Percentiles rank a stretch among this genome's conserved stretches.
Evolutionary conservation across 225 moss, liverwort and hornwort species (phyloP).

Genomic region (Pleurozium schreberi): DNA sequence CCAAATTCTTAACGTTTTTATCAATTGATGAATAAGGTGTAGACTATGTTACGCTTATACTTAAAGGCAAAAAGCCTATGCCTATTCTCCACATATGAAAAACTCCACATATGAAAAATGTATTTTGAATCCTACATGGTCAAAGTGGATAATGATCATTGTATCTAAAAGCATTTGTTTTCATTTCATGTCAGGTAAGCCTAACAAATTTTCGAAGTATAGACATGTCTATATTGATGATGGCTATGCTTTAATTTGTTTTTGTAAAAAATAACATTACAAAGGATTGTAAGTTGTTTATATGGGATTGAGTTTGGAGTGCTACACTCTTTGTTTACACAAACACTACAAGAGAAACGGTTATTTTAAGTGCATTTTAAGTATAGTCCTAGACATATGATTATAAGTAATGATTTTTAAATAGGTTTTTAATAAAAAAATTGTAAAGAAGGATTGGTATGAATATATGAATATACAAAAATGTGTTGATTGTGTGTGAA

Average conservation of each 20-base stretch:
- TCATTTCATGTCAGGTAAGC: accelerated
- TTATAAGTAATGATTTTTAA: too few relatives aligned
- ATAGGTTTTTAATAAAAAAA: too few relatives aligned
- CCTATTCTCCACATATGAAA: background rate
- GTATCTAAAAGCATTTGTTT: background rate
- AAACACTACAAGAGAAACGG: too few relatives aligned
- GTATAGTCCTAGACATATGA: too few relatives aligned
- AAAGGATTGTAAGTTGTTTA: background rate
- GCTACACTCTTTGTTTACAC: background rate
- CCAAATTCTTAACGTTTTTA: background rate
- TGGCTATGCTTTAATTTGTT: background rate
- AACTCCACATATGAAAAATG: too few relatives aligned
- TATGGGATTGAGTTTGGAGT: background rate
- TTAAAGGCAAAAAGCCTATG: background rate
- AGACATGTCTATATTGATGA: background rate
- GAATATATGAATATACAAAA: background rate
- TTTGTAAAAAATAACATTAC: background rate
- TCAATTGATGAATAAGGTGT: background rate
- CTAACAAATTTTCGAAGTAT: background rate
- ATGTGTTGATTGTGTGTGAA: background rate
- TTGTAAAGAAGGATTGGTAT: background rate
- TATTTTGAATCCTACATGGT: background rate
- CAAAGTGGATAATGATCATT: background rate
- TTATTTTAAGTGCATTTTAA: too few relatives aligned
- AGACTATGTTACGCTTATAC: background rate